phyloP scores from a whole-genome alignment of 257 asterid species.

The Nemophila menziesii region DNA sequence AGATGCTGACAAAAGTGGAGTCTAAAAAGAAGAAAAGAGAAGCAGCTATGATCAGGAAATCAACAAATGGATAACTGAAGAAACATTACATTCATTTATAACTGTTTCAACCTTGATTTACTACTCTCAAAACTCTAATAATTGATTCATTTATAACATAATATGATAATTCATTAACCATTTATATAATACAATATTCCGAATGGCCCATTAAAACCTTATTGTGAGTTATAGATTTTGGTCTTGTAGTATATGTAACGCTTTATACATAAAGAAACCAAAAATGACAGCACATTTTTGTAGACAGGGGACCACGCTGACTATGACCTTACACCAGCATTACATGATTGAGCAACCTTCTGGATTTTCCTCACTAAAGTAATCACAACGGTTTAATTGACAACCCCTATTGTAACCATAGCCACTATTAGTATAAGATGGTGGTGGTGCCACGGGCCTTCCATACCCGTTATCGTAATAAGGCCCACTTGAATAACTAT shows the following conservation, averaged over 20 bases:
- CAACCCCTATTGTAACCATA: conserved; percentile 16
- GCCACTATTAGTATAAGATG: conserved; percentile 20
- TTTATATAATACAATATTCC: neutral
- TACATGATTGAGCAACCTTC: conserved; percentile 45
- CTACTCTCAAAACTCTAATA: no score
- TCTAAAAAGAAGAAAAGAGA: conserved; percentile 60
- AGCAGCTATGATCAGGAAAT: conserved; percentile 37
- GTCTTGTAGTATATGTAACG: neutral
- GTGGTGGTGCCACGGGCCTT: conserved; percentile 29
- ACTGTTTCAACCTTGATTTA: no score
- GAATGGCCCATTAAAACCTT: neutral
- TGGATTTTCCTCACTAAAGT: conserved; percentile 43
- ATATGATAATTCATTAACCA: no score
- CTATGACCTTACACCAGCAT: neutral
- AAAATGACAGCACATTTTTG: neutral
- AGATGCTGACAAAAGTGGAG: conserved; percentile 46
- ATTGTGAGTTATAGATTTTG: neutral
- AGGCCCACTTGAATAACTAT: conserved; percentile 25
- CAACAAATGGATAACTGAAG: no score
- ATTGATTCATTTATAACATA: no score
- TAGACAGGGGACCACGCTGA: neutral
- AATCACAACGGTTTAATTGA: conserved; percentile 29
- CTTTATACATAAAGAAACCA: neutral
- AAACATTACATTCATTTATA: no score
- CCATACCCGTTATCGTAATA: conserved; percentile 41